Conservation (phyloP, 345 rosid species). For the Murraya paniculata region DNA sequence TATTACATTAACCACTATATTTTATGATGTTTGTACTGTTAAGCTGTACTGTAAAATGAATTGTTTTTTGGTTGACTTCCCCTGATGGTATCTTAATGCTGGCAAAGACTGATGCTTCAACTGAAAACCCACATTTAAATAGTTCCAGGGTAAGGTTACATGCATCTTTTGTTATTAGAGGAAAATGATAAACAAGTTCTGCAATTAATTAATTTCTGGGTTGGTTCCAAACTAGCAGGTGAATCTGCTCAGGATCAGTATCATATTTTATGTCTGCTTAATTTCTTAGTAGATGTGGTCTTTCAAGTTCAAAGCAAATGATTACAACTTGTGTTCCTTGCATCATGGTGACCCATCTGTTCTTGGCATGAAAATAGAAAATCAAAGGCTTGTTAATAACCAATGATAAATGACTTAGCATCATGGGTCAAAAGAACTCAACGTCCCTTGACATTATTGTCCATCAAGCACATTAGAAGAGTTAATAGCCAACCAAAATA, state of each 20-base stretch:
- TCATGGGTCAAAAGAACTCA: background rate
- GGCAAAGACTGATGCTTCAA: background rate
- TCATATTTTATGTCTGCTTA: conserved; percentile 5
- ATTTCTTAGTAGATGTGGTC: background rate
- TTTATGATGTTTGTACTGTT: background rate
- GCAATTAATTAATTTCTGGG: background rate
- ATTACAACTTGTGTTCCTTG: conserved; percentile 4
- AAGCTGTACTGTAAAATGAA: background rate
- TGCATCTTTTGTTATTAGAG: background rate
- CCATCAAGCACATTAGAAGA: background rate
- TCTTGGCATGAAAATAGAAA: conserved; percentile 2
- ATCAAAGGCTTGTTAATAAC: conserved; percentile 1
- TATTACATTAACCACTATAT: background rate
- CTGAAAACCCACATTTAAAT: background rate
- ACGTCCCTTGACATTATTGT: background rate
- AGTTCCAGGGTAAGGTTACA: background rate
- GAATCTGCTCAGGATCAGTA: conserved; percentile 14
- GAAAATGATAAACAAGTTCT: background rate
- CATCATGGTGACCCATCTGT: conserved; percentile 2
- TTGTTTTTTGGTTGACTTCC: conserved; percentile 16
- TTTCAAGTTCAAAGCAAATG: conserved; percentile 2
- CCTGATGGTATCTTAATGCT: background rate
- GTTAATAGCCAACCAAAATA: background rate
- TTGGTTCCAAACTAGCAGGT: conserved; percentile 11
- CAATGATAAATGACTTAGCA: background rate